phyloP scores from a whole-genome alignment of 2,329 filamentous ascomycete species.

The Sporothrix luriei region DNA sequence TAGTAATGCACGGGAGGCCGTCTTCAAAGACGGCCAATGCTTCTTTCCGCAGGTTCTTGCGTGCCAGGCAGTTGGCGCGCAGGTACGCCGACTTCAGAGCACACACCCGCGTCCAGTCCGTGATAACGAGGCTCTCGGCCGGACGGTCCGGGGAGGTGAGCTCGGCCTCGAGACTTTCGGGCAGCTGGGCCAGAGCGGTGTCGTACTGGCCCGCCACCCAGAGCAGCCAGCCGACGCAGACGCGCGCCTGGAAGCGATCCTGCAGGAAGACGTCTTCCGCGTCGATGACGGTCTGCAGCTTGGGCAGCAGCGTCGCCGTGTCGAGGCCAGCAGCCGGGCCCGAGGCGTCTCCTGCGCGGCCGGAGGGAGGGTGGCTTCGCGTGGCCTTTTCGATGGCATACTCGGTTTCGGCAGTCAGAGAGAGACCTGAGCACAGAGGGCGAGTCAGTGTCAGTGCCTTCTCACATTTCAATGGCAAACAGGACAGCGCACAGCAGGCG shows the following conservation, averaged over 20 bases:
- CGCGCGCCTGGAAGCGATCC: slow-evolving; percentile 74
- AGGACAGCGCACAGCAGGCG: slow-evolving; percentile 1
- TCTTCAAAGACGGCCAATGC: slow-evolving; percentile 69
- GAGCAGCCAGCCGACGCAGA: slow-evolving; percentile 83
- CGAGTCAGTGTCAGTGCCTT: neutral
- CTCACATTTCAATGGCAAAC: slow-evolving; percentile 24
- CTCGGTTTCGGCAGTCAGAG: slow-evolving; percentile 70
- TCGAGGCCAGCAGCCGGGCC: slow-evolving; percentile 50
- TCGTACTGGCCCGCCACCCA: slow-evolving; percentile 73
- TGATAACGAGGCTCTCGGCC: slow-evolving; percentile 51
- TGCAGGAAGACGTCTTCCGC: slow-evolving; percentile 57
- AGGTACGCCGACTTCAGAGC: slow-evolving; percentile 77
- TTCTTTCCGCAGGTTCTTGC: slow-evolving; percentile 54
- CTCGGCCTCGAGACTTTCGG: slow-evolving; percentile 59
- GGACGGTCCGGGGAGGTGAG: slow-evolving; percentile 56
- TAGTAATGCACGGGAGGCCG: slow-evolving; percentile 64
- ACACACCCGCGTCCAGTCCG: slow-evolving; percentile 81
- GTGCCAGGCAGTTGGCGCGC: slow-evolving; percentile 65
- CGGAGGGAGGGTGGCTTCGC: slow-evolving; percentile 47
- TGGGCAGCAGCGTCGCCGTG: slow-evolving; percentile 50
- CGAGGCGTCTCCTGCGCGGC: slow-evolving; percentile 49
- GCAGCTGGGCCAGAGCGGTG: slow-evolving; percentile 63
- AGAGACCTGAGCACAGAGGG: slow-evolving; percentile 57
- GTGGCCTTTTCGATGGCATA: slow-evolving; percentile 62
- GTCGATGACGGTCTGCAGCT: slow-evolving; percentile 60